Base-by-base conservation (phyloP, 2,329 filamentous ascomycete species). In the Trichocomaceae sp. region DNA sequence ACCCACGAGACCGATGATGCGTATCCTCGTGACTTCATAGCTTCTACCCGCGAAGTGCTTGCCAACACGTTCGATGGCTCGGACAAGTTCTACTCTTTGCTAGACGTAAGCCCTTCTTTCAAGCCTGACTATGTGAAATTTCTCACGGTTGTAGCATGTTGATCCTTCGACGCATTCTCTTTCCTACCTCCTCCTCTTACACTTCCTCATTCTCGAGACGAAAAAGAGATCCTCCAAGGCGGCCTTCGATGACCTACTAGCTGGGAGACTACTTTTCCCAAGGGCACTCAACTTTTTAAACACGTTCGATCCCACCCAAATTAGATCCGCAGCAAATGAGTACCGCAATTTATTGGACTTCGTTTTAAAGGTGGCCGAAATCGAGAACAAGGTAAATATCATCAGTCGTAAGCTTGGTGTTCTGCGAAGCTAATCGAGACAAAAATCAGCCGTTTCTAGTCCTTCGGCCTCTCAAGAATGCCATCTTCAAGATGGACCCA, bases 121-220 rank as follows among this genome's bases (percentile, higher is more conserved):
- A 19, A 23, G 22, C 4, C 33, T 26, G 9, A 22, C 52, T 54
- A 49, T 35, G 22, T 26, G 4, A 35, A 31, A 41, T 47, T 20
- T 60, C 22, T 58, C 26, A 55, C n/a, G 17, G 29, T 8, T 51
- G 31, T 50, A 69, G 64, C 55, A 61, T 35, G 61, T 84, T 56
- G 75, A 85, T 61, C 83, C 84, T 19, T 67, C 76, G 7, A 67
- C 75, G 39, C 82, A 86, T 65, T 79, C 80, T 17, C 75, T 86
- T 58, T 73, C 80, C 8, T 86, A 84, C 67, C 69, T 83, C 49
- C 77, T 75, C 58, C 72, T 80, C 47, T 73, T 87, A 37, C 67
- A 75, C 47, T 72, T 75, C 31, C 75, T 78, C 58, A 73, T 82
- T 54, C 65, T 72, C 39, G 66, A 58, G 42, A 33, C 63, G 31